phyloP scores from a whole-genome alignment of 306 rosid genomes.

The Gleditsia sinensis region DNA sequence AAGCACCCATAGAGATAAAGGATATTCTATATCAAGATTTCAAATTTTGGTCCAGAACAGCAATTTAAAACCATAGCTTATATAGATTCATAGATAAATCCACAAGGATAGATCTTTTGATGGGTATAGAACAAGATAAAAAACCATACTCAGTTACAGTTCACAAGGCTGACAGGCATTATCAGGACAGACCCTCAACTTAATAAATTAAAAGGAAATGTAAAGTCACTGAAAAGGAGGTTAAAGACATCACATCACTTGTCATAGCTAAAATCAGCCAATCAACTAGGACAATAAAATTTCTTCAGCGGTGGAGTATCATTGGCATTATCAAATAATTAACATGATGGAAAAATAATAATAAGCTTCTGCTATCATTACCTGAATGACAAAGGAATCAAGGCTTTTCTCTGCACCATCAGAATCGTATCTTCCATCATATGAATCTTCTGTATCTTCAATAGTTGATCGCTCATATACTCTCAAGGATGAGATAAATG shows the following conservation, averaged over 20 bases:
- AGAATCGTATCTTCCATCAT: conserved; percentile 92
- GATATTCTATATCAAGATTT: neutral
- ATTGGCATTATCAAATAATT: conserved; percentile 14
- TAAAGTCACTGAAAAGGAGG: neutral
- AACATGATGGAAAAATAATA: conserved; percentile 11
- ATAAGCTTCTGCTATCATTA: conserved; percentile 35
- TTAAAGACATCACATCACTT: conserved; percentile 20
- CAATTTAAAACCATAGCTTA: neutral
- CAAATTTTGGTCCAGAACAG: neutral
- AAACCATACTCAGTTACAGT: conserved; percentile 14
- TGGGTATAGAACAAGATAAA: neutral
- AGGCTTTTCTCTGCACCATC: conserved; percentile 93
- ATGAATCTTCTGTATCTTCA: conserved; percentile 76
- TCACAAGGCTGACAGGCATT: conserved; percentile 20
- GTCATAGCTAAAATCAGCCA: neutral
- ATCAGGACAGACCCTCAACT: conserved; percentile 17
- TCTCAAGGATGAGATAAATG: conserved; percentile 72
- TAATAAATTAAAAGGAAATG: conserved; percentile 7
- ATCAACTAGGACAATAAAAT: conserved; percentile 25
- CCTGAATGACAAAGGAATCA: conserved; percentile 93
- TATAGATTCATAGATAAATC: neutral
- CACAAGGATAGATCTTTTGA: conserved; percentile 7
- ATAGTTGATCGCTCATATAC: conserved; percentile 74
- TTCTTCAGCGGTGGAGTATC: neutral
- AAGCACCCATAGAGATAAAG: neutral